A percentile compares a stretch with the other conserved stretches of the same genome.
phyloP scores from a whole-genome alignment of 1,139 yeast species.

The Candida smagusa region DNA sequence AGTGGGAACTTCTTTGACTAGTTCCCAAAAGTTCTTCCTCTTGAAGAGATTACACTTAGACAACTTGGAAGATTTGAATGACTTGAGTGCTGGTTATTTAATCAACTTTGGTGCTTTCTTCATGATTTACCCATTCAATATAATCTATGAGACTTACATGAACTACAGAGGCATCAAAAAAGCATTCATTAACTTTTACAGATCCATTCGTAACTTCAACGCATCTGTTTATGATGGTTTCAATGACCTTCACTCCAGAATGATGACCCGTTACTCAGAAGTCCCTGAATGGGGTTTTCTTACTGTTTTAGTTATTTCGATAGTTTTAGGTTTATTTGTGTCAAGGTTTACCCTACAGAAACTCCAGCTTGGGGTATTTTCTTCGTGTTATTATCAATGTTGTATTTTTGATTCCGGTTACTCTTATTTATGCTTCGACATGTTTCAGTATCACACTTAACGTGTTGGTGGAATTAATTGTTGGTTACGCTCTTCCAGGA shows the following conservation, averaged over 20 bases:
- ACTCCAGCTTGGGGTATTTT: slow-evolving; percentile 35
- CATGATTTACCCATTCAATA: slow-evolving; percentile 41
- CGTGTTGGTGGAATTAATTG: too few species aligned
- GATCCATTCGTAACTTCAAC: slow-evolving; percentile 1
- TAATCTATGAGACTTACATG: slow-evolving; percentile 11
- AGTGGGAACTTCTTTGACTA: slow-evolving; percentile 25
- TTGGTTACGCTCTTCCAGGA: too few species aligned
- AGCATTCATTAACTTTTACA: slow-evolving; percentile 9
- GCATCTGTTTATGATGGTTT: too few species aligned
- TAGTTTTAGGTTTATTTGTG: slow-evolving; percentile 22
- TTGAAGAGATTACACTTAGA: slow-evolving; percentile 27
- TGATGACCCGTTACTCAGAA: slow-evolving; percentile 18
- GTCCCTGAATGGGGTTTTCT: slow-evolving; percentile 22
- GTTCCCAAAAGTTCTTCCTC: slow-evolving; percentile 23
- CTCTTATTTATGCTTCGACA: slow-evolving; percentile 35
- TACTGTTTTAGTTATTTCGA: slow-evolving; percentile 15
- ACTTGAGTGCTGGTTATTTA: slow-evolving; percentile 33
- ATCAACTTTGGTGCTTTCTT: slow-evolving; percentile 23
- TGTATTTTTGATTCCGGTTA: slow-evolving; percentile 33
- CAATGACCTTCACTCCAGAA: too few species aligned
- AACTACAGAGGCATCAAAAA: slow-evolving; percentile 7
- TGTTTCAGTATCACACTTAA: slow-evolving; percentile 23
- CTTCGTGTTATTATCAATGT: slow-evolving; percentile 34
- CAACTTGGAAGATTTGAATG: slow-evolving; percentile 24
- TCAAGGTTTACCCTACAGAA: slow-evolving; percentile 30